Evolutionary conservation across 257 asterid species (phyloP).

Genomic region (Cordia subcordata): DNA sequence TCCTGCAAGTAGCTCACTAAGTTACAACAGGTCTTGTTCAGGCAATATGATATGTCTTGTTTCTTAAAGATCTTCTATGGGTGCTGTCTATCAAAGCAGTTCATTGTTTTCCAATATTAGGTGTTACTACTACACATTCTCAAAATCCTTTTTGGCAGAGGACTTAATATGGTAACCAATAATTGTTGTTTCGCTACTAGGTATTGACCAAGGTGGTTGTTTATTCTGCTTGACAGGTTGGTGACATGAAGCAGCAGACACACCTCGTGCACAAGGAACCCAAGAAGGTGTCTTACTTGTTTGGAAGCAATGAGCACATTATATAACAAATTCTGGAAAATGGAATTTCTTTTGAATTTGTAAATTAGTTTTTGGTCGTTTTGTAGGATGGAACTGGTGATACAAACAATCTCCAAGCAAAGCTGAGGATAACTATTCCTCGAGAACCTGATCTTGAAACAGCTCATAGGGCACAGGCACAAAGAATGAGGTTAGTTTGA

Average conservation of each 20-base stretch:
- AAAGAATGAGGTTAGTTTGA: conserved; percentile 47
- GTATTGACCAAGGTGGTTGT: conserved; percentile 2
- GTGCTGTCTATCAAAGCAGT: no score
- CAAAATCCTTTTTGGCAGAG: no score
- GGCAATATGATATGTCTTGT: no score
- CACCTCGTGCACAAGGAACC: conserved; percentile 70
- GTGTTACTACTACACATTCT: no score
- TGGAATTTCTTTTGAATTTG: background rate
- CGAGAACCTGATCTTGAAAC: conserved; percentile 82
- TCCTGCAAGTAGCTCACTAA: no score
- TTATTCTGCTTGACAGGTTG: conserved; percentile 43
- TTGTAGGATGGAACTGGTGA: conserved; percentile 53
- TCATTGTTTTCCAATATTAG: no score
- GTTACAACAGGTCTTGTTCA: no score
- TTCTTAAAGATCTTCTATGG: no score
- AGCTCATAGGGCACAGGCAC: conserved; percentile 78
- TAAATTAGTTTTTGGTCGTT: conserved; percentile 9
- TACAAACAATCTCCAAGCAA: conserved; percentile 30
- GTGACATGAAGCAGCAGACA: conserved; percentile 50
- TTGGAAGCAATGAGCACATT: background rate
- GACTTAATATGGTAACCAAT: no score
- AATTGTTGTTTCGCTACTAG: background rate
- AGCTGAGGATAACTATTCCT: conserved; percentile 70
- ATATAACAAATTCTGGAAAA: background rate
- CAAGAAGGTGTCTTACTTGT: conserved; percentile 52